These are phyloP conservation scores for Suillus subalutaceus DNA, from an alignment of 768 basidiomycete species.

Conservation along the genomic window DNA sequence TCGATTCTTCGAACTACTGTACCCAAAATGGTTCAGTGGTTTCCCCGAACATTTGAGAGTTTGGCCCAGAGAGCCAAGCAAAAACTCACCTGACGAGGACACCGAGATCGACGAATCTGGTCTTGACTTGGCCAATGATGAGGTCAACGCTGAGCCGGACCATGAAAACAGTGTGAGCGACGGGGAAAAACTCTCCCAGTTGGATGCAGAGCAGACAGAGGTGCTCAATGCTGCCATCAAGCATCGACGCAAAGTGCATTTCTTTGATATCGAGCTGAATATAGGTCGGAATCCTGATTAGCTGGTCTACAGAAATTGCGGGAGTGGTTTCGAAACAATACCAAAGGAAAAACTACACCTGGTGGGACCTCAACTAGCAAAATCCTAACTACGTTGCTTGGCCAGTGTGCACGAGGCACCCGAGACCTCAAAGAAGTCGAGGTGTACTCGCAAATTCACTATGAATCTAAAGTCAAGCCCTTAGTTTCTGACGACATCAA, in stretches of 20 bases:
- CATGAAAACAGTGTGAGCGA: no score
- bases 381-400: background rate
- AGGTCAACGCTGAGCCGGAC: no score
- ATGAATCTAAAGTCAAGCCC: constrained; percentile 1
- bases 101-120: background rate
- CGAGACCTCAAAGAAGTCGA: constrained; percentile 2
- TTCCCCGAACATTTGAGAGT: background rate
- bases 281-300: background rate
- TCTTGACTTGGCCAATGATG: background rate
- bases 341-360: background rate
- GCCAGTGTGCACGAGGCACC: background rate
- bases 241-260: background rate
- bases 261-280: background rate
- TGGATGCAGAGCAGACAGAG: background rate
- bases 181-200: background rate
- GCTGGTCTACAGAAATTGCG: background rate
- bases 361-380: background rate
- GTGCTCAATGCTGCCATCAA: background rate
- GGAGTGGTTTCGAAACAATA: background rate
- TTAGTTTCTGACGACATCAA: background rate
- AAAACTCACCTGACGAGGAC: background rate
- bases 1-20: background rate
- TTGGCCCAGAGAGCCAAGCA: background rate
- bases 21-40: background rate
- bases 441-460: constrained; percentile 5